Evolutionary conservation across 2,329 filamentous ascomycete species (phyloP), one percentile per base, ranked within the genome.

Genomic region (Scedosporium aurantiacum): DNA sequence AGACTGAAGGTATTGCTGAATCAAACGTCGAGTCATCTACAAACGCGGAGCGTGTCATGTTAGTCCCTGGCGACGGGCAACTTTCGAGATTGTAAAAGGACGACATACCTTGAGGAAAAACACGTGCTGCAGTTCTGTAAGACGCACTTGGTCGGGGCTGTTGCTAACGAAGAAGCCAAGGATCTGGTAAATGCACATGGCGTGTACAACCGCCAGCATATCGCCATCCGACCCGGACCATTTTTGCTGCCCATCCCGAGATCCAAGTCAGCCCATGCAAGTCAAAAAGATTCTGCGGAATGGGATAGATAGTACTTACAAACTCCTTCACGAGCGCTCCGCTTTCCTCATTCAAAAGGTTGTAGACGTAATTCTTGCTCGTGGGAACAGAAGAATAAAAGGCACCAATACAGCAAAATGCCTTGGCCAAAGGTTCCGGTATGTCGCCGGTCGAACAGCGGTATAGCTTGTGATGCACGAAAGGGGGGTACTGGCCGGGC

Each of bases 161-260:
- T 47, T 57, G 45, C 63, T 54, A 27, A 27, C 55, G 18, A 64
- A 63, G 45, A 64, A 64, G 23, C 61, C 63, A 7, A 64, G 28
- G 10, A 64, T 64, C 61, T 64, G 63, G 28, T 64, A 64, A 5
- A 64, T 52, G 41, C 63, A 64, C 63, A 64, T 64, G 41, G 63
- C 63, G 23, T 64, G 63, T 14, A 64, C 50, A 18, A 54, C 50
- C 18, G 18, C 59, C 18, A 61, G 12, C 59, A 61, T 61, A 27
- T 61, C 59, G 23, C 25, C 40, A 21, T 61, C 59, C 14, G 59
- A 61, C 1, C 18, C 32, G 3, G 50, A 45, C 28, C 47, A 54
- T 52, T 56, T 47, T 14, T 60, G 43, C 25, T 60, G 16, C 4
- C 14, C 16, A 3, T 10, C 8, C 10, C 32, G 2, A 37, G 32